Evolutionary conservation across 768 basidiomycete species (phyloP).

Genomic region (Cytidiella melzeri): DNA sequence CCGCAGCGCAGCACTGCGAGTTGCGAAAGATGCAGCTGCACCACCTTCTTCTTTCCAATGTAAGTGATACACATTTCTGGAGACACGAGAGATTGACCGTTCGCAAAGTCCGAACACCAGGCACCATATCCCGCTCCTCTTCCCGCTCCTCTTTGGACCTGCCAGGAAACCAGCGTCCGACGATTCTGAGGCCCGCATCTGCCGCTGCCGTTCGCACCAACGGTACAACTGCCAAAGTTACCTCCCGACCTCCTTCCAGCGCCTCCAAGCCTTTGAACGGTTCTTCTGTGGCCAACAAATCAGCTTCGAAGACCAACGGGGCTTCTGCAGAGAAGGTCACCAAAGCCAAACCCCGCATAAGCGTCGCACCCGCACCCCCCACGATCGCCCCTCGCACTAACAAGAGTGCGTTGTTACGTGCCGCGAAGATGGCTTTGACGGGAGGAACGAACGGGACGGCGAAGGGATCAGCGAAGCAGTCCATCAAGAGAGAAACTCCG

Average conservation of each 20-base stretch:
- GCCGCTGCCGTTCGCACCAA: slow-evolving; percentile 7
- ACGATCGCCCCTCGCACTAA: slow-evolving; percentile 66
- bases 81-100: slow-evolving; percentile 7
- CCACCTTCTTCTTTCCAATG: slow-evolving; percentile 70
- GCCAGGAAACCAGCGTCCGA: slow-evolving; percentile 2
- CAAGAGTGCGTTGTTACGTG: slow-evolving; percentile 64
- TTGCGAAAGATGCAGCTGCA: slow-evolving; percentile 36
- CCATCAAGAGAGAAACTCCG: not conserved
- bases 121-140: slow-evolving; percentile 19
- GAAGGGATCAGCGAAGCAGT: not conserved
- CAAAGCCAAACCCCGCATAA: slow-evolving; percentile 45
- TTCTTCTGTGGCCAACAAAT: not conserved
- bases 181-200: slow-evolving; percentile 12
- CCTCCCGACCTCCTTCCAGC: slow-evolving; percentile 5
- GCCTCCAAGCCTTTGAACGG: not conserved
- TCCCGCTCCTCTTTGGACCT: slow-evolving; percentile 7
- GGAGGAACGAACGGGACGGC: slow-evolving; percentile 3
- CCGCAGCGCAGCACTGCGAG: slow-evolving; percentile 36
- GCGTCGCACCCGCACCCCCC: slow-evolving; percentile 48
- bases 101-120: slow-evolving; percentile 40
- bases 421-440: slow-evolving; percentile 53
- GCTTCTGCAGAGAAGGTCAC: slow-evolving; percentile 3
- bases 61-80: slow-evolving; percentile 32
- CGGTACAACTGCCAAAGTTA: not conserved
- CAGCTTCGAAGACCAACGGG: not conserved